Percentiles rank a stretch among this genome's conserved stretches.
phyloP scores from a whole-genome alignment of 2,329 filamentous ascomycete genomes.

The Delphinella strobiligena region DNA sequence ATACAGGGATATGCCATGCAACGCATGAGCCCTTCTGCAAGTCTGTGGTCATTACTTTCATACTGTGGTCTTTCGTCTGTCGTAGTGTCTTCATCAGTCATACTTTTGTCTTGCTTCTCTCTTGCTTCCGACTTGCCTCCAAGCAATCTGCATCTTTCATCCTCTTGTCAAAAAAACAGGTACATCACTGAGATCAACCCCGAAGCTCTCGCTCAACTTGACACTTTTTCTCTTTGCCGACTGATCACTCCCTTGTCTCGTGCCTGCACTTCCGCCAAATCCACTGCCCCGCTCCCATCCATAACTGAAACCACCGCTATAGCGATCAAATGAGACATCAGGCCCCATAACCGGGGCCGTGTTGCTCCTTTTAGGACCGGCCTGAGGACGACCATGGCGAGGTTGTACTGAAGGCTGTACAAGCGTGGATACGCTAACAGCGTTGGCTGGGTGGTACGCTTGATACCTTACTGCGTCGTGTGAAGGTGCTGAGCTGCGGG shows the following conservation, averaged over 20 bases:
- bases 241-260: conserved; percentile 14
- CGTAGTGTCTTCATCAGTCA: no score
- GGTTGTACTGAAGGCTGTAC: neutral
- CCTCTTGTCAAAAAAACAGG: conserved; percentile 22
- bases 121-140: neutral
- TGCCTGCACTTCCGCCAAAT: conserved; percentile 25
- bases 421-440: conserved; percentile 2
- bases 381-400: neutral
- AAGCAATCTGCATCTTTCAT: neutral
- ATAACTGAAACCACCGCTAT: conserved; percentile 24
- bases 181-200: conserved; percentile 28
- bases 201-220: conserved; percentile 20
- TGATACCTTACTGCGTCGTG: conserved; percentile 8
- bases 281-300: conserved; percentile 23
- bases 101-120: no score
- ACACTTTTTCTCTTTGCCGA: conserved; percentile 21
- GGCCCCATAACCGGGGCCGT: conserved; percentile 3
- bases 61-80: no score
- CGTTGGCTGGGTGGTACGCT: conserved; percentile 5
- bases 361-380: conserved; percentile 1
- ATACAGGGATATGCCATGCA: no score
- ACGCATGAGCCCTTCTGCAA: no score
- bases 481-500: neutral
- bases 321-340: conserved; percentile 18
- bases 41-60: no score